phyloP scores from a whole-genome alignment of 1,284 basidiomycete species.

The Apiotrichum gracile region DNA sequence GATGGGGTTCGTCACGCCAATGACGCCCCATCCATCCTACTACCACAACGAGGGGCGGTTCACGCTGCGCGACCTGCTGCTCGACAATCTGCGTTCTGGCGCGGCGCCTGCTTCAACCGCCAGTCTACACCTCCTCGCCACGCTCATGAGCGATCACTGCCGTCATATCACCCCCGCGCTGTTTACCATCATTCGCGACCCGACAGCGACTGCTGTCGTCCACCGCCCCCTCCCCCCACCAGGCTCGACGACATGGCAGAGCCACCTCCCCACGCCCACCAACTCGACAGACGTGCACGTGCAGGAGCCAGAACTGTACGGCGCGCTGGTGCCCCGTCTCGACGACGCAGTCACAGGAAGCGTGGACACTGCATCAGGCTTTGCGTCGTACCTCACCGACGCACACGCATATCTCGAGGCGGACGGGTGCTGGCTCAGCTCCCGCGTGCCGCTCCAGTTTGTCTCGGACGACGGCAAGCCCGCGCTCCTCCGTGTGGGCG shows the following conservation, averaged over 20 bases:
- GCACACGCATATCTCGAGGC: slow-evolving; percentile 25
- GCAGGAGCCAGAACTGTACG: slow-evolving; percentile 59
- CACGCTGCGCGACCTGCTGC: slow-evolving; percentile 78
- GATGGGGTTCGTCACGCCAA: slow-evolving; percentile 27
- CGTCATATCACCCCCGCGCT: slow-evolving; percentile 60
- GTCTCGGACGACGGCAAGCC: slow-evolving; percentile 19
- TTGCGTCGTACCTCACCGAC: slow-evolving; percentile 51
- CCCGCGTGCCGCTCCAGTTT: slow-evolving; percentile 20
- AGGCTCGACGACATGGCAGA: neutral
- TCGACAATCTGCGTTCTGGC: slow-evolving; percentile 67
- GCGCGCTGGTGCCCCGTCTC: slow-evolving; percentile 68
- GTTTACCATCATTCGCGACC: slow-evolving; percentile 62
- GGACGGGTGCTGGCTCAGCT: slow-evolving; percentile 26
- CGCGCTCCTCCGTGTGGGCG: slow-evolving; percentile 12
- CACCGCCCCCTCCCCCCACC: slow-evolving; percentile 19
- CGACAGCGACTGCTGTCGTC: slow-evolving; percentile 50
- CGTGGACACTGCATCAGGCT: slow-evolving; percentile 73
- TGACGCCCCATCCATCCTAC: slow-evolving; percentile 24
- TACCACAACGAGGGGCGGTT: slow-evolving; percentile 80
- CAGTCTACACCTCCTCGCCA: slow-evolving; percentile 71
- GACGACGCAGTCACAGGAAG: slow-evolving; percentile 62
- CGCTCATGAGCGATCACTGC: slow-evolving; percentile 66
- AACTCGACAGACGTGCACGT: slow-evolving; percentile 24
- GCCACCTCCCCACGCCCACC: slow-evolving; percentile 13
- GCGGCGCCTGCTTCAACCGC: slow-evolving; percentile 62